phyloP scores from a whole-genome alignment of 1,284 basidiomycete species.

The Cystobasidium slooffiae region DNA sequence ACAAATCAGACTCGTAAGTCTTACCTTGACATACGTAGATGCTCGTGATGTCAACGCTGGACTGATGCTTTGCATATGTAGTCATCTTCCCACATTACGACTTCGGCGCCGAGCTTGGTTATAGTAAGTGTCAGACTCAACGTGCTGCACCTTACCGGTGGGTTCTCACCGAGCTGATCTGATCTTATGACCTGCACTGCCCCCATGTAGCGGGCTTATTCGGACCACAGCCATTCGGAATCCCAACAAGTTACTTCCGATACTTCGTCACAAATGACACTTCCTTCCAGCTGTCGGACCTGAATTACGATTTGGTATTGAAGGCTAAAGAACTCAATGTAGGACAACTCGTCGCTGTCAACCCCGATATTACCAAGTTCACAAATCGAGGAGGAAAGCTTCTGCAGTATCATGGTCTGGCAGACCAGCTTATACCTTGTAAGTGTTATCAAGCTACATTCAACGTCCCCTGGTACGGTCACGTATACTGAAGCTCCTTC shows the following conservation, averaged over 20 bases:
- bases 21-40: not conserved
- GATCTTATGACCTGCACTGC: not conserved
- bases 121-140: not conserved
- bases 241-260: constrained; percentile 3
- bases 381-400: constrained; percentile 6
- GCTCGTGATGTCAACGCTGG: not conserved
- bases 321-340: not conserved
- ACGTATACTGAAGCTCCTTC: not conserved
- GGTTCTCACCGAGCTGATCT: not conserved
- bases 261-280: constrained; percentile 13
- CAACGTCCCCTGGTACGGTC: too few species aligned
- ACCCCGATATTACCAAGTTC: not conserved
- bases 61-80: not conserved
- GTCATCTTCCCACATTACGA: not conserved
- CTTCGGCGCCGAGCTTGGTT: constrained; percentile 1
- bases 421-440: constrained; percentile 1
- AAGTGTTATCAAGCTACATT: not conserved
- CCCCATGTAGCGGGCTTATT: not conserved
- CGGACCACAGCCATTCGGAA: not conserved
- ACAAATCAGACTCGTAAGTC: constrained; percentile 12
- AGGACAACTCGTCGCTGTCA: not conserved
- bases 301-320: not conserved
- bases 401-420: constrained; percentile 5
- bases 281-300: not conserved
- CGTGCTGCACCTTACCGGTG: too few species aligned